phyloP scores from a whole-genome alignment of 768 basidiomycete species.

The Lactarius hengduanensis region DNA sequence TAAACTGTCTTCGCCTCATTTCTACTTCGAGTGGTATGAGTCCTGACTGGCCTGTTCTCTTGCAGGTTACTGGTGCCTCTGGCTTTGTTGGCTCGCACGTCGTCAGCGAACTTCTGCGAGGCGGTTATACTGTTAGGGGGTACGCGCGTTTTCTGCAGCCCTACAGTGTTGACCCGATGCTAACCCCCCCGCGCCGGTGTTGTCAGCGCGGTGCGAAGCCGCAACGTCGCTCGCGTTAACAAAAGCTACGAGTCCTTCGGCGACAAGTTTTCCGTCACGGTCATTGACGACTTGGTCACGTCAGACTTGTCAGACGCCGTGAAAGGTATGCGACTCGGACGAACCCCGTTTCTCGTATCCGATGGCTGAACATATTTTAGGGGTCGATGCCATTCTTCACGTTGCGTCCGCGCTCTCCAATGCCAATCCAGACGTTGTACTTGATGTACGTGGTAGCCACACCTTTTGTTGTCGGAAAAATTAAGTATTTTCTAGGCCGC shows the following conservation, averaged over 20 bases:
- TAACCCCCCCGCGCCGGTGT: background rate
- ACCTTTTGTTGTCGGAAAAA: background rate
- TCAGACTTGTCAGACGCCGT: slow-evolving; percentile 30
- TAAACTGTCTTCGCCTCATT: background rate
- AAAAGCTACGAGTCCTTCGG: slow-evolving; percentile 26
- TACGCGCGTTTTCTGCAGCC: slow-evolving; percentile 5
- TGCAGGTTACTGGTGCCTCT: slow-evolving; percentile 47
- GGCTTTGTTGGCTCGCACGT: slow-evolving; percentile 37
- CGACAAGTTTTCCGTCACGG: slow-evolving; percentile 25
- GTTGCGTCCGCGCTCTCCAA: slow-evolving; percentile 21
- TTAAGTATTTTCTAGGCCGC: slow-evolving; percentile 10
- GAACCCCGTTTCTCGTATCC: background rate
- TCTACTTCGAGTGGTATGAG: background rate
- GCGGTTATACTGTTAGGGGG: slow-evolving; percentile 53
- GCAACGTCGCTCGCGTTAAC: slow-evolving; percentile 23
- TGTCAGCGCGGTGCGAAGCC: slow-evolving; percentile 29
- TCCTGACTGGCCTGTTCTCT: background rate
- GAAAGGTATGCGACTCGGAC: slow-evolving; percentile 24
- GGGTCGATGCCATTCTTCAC: slow-evolving; percentile 25
- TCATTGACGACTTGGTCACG: slow-evolving; percentile 29
- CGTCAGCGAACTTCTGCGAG: slow-evolving; percentile 39
- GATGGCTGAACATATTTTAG: slow-evolving; percentile 1
- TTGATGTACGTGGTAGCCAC: slow-evolving; percentile 14
- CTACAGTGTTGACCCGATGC: background rate
- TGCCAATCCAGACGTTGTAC: slow-evolving; percentile 17